phyloP scores from a whole-genome alignment of 164 flowering plant genomes.

The Stephania japonica region DNA sequence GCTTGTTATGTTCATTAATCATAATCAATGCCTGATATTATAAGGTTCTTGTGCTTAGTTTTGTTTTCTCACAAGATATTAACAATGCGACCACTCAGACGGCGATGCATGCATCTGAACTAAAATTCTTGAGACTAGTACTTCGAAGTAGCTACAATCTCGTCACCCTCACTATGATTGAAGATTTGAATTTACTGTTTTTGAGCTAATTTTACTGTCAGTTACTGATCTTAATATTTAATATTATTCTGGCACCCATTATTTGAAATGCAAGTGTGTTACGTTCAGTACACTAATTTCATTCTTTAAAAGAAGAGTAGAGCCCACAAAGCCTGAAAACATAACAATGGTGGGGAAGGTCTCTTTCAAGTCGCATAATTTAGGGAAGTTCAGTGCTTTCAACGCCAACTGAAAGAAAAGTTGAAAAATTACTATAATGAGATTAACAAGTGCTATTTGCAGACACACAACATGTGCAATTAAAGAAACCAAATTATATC shows the following conservation, averaged over 20 bases:
- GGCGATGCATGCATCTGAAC: too few species aligned
- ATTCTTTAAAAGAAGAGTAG: background rate
- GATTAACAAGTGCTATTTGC: background rate
- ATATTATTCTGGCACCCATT: background rate
- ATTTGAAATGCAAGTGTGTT: background rate
- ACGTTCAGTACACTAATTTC: background rate
- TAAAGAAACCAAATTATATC: background rate
- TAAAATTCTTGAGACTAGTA: too few species aligned
- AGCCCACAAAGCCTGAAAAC: background rate
- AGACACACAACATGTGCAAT: background rate
- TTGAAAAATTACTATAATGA: too few species aligned
- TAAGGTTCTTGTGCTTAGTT: too few species aligned
- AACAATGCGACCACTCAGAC: too few species aligned
- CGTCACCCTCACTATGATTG: too few species aligned
- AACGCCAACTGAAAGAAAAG: background rate
- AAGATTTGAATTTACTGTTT: too few species aligned
- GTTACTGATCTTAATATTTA: background rate
- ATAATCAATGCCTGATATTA: too few species aligned
- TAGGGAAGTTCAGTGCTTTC: background rate
- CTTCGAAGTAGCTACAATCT: too few species aligned
- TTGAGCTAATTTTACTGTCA: too few species aligned
- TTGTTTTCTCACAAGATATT: too few species aligned
- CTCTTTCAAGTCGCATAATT: background rate
- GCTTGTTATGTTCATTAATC: too few species aligned
- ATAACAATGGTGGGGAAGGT: background rate